phyloP scores from a whole-genome alignment of 306 rosid genomes.

The Vigna mungo region DNA sequence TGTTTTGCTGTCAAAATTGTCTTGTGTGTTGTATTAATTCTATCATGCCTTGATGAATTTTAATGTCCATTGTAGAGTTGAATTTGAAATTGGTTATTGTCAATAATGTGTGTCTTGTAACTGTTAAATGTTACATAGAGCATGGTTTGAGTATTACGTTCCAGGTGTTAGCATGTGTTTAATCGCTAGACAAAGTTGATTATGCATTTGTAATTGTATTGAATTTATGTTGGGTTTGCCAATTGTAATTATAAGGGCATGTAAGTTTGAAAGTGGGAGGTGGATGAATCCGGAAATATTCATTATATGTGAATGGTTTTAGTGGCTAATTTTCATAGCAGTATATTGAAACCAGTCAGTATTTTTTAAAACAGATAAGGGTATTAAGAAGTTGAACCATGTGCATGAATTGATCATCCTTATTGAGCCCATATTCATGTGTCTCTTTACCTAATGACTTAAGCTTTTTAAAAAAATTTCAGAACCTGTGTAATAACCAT shows the following conservation, averaged over 20 bases:
- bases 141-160: conserved; percentile 19
- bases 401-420: no score
- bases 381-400: no score
- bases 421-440: no score
- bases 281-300: no score
- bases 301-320: no score
- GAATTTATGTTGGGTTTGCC: conserved; percentile 29
- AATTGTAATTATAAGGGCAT: conserved; percentile 22
- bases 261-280: no score
- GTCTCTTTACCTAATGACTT: no score
- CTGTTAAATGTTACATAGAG: conserved; percentile 12
- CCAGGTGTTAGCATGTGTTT: conserved; percentile 4
- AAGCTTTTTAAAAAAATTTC: no score
- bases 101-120: conserved; percentile 2
- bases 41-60: conserved; percentile 27
- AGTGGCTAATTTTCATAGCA: no score
- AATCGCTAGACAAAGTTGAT: conserved; percentile 1
- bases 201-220: conserved; percentile 1
- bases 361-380: no score
- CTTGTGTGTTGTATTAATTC: not conserved
- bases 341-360: no score
- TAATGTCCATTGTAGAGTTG: conserved; percentile 15
- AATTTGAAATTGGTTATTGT: conserved; percentile 26
- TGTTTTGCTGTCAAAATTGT: conserved; percentile 29
- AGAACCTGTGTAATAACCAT: no score